phyloP scores from a whole-genome alignment of 2,329 filamentous ascomycete species.

The Hypoxylon sp. region DNA sequence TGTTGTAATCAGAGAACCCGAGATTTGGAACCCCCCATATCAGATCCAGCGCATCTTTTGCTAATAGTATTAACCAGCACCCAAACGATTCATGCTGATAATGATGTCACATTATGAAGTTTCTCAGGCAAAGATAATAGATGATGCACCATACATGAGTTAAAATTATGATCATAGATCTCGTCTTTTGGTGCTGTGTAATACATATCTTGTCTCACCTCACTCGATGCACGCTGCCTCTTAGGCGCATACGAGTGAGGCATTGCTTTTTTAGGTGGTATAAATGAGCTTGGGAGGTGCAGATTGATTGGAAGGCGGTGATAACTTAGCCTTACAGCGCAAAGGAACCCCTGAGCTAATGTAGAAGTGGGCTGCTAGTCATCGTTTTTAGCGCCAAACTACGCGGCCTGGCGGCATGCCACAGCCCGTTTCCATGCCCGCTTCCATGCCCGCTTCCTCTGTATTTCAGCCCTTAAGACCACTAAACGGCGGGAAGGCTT shows the following conservation, averaged over 20 bases:
- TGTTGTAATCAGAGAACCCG: constrained; percentile 6
- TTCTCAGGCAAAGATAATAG: constrained; percentile 1
- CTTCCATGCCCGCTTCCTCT: too few species aligned
- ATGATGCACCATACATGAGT: constrained; percentile 24
- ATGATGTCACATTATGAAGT: constrained; percentile 24
- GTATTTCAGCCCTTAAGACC: constrained; percentile 11
- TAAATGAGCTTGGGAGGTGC: constrained; percentile 1
- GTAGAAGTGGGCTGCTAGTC: constrained; percentile 17
- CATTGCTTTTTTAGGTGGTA: background rate
- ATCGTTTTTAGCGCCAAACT: constrained; percentile 25
- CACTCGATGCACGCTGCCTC: constrained; percentile 14
- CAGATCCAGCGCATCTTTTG: too few species aligned
- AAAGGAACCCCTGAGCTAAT: constrained; percentile 30
- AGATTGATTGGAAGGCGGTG: constrained; percentile 2
- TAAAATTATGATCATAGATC: constrained; percentile 31
- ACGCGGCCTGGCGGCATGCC: constrained; percentile 13
- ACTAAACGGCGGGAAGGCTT: constrained; percentile 26
- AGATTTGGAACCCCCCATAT: too few species aligned
- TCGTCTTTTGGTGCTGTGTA: too few species aligned
- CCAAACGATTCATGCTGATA: too few species aligned
- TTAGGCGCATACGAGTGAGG: background rate
- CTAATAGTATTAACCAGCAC: too few species aligned
- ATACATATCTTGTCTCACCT: constrained; percentile 20
- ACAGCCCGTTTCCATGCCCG: too few species aligned
- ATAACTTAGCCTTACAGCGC: constrained; percentile 8